Percentiles rank a stretch among this genome's conserved stretches.
These are phyloP conservation scores for Pelargonium cotyledonis DNA, from an alignment of 441 rosid genomes.

Conservation along the genomic window DNA sequence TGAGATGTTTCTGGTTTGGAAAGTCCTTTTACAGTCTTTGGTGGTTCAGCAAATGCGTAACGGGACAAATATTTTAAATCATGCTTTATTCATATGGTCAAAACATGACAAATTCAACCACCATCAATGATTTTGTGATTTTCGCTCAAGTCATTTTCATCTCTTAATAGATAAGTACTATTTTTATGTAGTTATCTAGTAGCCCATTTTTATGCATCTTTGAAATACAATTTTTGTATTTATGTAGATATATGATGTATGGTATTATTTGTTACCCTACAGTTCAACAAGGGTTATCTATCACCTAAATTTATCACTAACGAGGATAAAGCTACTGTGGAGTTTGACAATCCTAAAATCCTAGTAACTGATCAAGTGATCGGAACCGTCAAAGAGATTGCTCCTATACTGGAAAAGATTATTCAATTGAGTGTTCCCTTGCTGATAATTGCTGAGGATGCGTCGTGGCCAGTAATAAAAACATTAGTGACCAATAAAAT, in stretches of 20 bases:
- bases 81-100: background rate
- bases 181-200: slow-evolving; percentile 3
- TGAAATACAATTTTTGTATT: background rate
- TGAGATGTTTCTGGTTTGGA: slow-evolving; percentile 16
- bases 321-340: slow-evolving; percentile 66
- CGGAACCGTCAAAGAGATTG: slow-evolving; percentile 53
- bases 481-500: slow-evolving; percentile 64
- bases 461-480: slow-evolving; percentile 59
- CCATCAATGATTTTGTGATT: background rate
- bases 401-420: slow-evolving; percentile 77
- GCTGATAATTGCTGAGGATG: slow-evolving; percentile 77
- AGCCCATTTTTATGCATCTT: background rate
- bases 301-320: slow-evolving; percentile 80
- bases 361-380: slow-evolving; percentile 80
- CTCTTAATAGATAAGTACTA: background rate
- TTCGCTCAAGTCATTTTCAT: background rate
- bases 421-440: slow-evolving; percentile 80
- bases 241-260: background rate
- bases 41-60: background rate
- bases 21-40: slow-evolving; percentile 6
- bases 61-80: background rate
- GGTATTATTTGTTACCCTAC: slow-evolving; percentile 22
- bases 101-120: background rate
- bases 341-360: slow-evolving; percentile 72
- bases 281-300: slow-evolving; percentile 89